These are phyloP conservation scores for Saccharomycopsis crataegensis DNA, from an alignment of 1,139 yeast genomes.

Conservation along the genomic window DNA sequence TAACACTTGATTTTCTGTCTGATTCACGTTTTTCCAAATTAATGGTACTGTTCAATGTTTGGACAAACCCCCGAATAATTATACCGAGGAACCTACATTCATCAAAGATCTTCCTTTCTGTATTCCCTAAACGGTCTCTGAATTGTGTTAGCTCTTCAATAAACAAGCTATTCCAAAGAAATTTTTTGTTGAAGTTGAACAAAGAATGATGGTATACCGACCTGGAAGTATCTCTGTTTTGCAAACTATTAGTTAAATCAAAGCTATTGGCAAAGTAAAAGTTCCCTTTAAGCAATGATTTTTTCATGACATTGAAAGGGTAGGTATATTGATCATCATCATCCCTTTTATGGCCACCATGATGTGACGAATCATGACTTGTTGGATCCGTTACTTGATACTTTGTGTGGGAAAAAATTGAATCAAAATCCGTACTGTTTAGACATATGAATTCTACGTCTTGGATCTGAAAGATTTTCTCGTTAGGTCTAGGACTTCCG, in stretches of 20 bases:
- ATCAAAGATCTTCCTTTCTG: conserved; percentile 48
- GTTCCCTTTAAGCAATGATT: conserved; percentile 51
- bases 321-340: conserved; percentile 34
- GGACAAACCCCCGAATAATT: conserved; percentile 60
- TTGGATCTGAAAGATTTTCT: conserved; percentile 43
- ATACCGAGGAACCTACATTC: conserved; percentile 49
- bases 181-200: conserved; percentile 42
- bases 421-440: conserved; percentile 49
- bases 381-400: conserved; percentile 21
- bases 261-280: conserved; percentile 61
- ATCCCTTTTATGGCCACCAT: background rate
- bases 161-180: conserved; percentile 61
- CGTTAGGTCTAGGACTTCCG: conserved; percentile 52
- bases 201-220: conserved; percentile 34
- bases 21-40: conserved; percentile 23
- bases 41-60: conserved; percentile 44
- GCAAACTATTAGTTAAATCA: conserved; percentile 56
- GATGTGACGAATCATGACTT: background rate
- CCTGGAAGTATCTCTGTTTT: conserved; percentile 40
- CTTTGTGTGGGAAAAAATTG: conserved; percentile 25
- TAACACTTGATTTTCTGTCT: background rate
- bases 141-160: conserved; percentile 51
- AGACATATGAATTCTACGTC: conserved; percentile 60
- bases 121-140: conserved; percentile 44
- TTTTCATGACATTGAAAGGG: conserved; percentile 54